phyloP scores from a whole-genome alignment of 148 eudicot species.

The Cornus controversa region DNA sequence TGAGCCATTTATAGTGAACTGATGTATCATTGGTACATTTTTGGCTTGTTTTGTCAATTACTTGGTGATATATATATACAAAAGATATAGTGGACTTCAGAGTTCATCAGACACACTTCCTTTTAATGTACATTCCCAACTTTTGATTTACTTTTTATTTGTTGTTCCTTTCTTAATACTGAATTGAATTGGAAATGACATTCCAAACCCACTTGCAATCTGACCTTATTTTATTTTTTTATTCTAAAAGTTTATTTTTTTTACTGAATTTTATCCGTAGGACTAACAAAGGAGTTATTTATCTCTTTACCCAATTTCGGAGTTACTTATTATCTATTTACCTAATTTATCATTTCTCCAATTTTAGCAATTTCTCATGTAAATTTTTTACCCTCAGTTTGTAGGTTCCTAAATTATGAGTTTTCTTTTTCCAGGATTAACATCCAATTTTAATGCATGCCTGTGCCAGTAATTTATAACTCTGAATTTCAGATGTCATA shows the following conservation, averaged over 20 bases:
- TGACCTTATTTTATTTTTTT: no score
- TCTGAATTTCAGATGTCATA: not conserved
- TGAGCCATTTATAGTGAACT: not conserved
- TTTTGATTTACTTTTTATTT: no score
- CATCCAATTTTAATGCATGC: not conserved
- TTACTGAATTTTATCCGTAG: not conserved
- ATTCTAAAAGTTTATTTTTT: no score
- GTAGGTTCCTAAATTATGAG: not conserved
- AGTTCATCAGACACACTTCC: not conserved
- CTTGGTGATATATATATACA: no score
- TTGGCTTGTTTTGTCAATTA: not conserved
- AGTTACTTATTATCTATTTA: no score
- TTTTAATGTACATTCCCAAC: no score
- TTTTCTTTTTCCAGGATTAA: not conserved
- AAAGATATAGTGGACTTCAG: not conserved
- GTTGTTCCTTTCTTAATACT: not conserved
- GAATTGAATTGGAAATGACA: not conserved
- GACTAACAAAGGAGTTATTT: not conserved
- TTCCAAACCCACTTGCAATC: not conserved
- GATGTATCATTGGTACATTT: not conserved
- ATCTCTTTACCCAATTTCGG: not conserved
- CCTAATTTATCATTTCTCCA: not conserved
- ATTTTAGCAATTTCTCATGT: not conserved
- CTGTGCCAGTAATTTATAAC: not conserved
- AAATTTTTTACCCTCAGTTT: not conserved